Evolutionary conservation across 345 rosid species (phyloP).

Genomic region (Acer campestre): DNA sequence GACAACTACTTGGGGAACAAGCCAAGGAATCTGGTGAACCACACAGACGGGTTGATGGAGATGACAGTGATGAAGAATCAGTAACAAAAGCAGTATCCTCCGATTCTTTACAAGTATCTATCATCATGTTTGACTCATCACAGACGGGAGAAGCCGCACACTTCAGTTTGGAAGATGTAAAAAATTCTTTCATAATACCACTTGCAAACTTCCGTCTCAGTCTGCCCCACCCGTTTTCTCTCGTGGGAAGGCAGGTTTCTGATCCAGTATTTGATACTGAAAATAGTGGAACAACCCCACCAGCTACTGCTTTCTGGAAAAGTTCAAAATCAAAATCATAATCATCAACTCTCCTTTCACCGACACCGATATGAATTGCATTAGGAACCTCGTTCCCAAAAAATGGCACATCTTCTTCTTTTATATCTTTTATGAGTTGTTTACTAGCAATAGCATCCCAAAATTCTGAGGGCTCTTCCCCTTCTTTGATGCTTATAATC

Average conservation of each 20-base stretch:
- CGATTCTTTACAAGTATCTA: constrained; percentile 28
- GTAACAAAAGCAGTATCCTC: constrained; percentile 22
- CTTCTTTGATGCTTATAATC: constrained; percentile 44
- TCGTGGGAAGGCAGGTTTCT: constrained; percentile 67
- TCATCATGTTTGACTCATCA: constrained; percentile 29
- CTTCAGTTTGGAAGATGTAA: constrained; percentile 44
- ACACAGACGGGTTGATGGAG: constrained; percentile 41
- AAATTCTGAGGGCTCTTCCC: constrained; percentile 58
- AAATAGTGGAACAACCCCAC: constrained; percentile 70
- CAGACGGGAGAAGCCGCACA: constrained; percentile 14
- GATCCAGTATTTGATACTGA: constrained; percentile 44
- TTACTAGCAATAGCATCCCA: constrained; percentile 59
- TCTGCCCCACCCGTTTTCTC: constrained; percentile 68
- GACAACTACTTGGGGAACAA: constrained; percentile 32
- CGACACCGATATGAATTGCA: constrained; percentile 10
- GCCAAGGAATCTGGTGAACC: constrained; percentile 53
- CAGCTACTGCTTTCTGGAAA: constrained; percentile 61
- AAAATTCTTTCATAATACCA: constrained; percentile 54
- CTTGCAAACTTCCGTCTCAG: constrained; percentile 62
- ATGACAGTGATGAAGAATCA: constrained; percentile 29
- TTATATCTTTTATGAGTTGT: constrained; percentile 26
- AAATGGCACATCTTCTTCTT: constrained; percentile 24
- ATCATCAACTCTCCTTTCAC: constrained; percentile 49
- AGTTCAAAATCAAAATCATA: constrained; percentile 68
- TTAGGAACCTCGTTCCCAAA: constrained; percentile 18